A percentile compares a stretch with the other conserved stretches of the same genome.
Evolutionary conservation across 129 eudicot species (phyloP).

Genomic region (Centaurea solstitialis): DNA sequence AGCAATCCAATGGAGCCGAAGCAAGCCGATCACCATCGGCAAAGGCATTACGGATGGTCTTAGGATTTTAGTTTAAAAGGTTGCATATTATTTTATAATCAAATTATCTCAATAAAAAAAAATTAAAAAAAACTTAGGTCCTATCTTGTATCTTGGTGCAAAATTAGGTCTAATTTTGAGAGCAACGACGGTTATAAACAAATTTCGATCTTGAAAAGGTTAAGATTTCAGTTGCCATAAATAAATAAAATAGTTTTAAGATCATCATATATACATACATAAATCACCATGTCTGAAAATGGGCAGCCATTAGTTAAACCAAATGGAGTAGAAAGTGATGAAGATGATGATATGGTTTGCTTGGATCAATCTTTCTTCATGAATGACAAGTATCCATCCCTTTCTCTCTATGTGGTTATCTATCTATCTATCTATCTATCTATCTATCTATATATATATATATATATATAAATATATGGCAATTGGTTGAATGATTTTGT

Average conservation of each 20-base stretch:
- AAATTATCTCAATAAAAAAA: too few relatives aligned
- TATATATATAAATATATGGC: background rate
- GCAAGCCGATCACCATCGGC: too few relatives aligned
- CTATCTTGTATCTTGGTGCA: too few relatives aligned
- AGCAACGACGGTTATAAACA: too few relatives aligned
- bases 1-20: too few relatives aligned
- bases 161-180: too few relatives aligned
- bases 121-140: too few relatives aligned
- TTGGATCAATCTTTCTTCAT: slow-evolving; percentile 83
- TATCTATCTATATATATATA: too few relatives aligned
- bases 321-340: slow-evolving; percentile 34
- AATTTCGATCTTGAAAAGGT: background rate
- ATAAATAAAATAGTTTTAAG: background rate
- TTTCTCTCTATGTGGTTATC: background rate
- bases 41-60: too few relatives aligned
- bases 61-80: too few relatives aligned
- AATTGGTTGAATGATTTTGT: background rate
- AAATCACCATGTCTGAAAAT: slow-evolving; percentile 27
- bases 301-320: slow-evolving; percentile 7
- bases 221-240: background rate
- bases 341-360: slow-evolving; percentile 75
- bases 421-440: too few relatives aligned
- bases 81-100: too few relatives aligned
- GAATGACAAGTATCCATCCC: slow-evolving; percentile 58
- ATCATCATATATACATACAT: background rate